Evolutionary conservation across 768 basidiomycete genomes (phyloP).

Genomic region (Crassisporium funariophilum): DNA sequence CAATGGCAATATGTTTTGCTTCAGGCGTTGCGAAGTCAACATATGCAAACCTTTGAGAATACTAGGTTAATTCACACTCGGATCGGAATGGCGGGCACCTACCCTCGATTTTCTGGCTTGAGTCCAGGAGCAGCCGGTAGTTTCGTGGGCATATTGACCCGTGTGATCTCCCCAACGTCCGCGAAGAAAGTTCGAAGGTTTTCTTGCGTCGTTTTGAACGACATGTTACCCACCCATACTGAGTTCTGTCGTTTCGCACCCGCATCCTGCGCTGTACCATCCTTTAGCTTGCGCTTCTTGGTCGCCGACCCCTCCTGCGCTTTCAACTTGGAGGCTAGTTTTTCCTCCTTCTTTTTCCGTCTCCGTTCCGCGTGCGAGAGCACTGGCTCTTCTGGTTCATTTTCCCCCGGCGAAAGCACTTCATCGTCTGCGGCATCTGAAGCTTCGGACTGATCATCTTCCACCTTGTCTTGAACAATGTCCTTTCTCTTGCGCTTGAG

Average conservation of each 20-base stretch:
- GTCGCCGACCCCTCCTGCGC: constrained; percentile 23
- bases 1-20: constrained; percentile 73
- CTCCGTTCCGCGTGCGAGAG: constrained; percentile 79
- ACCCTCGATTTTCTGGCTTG: constrained; percentile 80
- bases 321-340: constrained; percentile 29
- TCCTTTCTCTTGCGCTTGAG: constrained; percentile 33
- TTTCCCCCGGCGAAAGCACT: constrained; percentile 77
- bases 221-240: constrained; percentile 94
- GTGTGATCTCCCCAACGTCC: constrained; percentile 70
- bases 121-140: constrained; percentile 45
- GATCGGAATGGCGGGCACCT: constrained; percentile 26
- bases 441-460: constrained; percentile 1
- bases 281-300: constrained; percentile 52
- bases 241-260: constrained; percentile 71
- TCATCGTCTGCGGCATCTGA: constrained; percentile 35
- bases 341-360: constrained; percentile 54
- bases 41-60: constrained; percentile 79
- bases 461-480: background rate
- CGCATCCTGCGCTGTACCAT: constrained; percentile 34
- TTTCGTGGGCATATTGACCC: constrained; percentile 87
- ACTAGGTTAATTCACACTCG: constrained; percentile 2
- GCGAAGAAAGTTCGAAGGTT: constrained; percentile 73
- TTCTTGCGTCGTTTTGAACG: constrained; percentile 83
- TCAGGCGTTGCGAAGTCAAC: constrained; percentile 88
- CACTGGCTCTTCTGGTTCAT: constrained; percentile 48